A percentile compares a stretch with the other conserved stretches of the same genome.
Evolutionary conservation across 139 green algal genomes (phyloP).

Genomic region (Closterium sp.): DNA sequence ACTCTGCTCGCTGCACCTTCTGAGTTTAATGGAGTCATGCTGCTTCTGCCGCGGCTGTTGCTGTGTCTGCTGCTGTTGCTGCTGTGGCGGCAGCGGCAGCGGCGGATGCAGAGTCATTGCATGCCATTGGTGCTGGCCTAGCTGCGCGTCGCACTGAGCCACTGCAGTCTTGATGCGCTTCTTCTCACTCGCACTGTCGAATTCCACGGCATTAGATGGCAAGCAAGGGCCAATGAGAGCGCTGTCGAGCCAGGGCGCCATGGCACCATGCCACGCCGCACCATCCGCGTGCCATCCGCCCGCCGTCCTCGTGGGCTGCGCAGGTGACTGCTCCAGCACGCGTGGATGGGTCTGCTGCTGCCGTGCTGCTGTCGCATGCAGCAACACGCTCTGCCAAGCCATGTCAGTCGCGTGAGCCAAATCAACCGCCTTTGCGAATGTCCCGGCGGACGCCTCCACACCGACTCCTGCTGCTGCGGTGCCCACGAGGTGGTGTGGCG

Average conservation of each 20-base stretch:
- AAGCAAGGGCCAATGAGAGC: neutral
- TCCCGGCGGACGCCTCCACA: no score
- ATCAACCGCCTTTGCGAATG: no score
- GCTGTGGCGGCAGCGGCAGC: neutral
- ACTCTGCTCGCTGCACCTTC: neutral
- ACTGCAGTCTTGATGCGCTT: neutral
- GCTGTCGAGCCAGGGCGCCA: neutral
- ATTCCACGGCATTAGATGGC: neutral
- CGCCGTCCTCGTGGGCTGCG: no score
- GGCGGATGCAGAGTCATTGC: neutral
- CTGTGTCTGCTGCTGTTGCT: neutral
- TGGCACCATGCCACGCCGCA: neutral
- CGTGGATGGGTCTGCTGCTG: neutral
- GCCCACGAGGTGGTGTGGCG: no score
- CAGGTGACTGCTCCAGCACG: neutral
- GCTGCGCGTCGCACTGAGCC: neutral
- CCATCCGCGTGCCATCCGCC: neutral
- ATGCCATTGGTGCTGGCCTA: neutral
- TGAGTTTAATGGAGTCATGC: neutral
- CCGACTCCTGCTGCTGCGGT: no score
- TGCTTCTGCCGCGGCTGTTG: neutral
- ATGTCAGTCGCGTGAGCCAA: no score
- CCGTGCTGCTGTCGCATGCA: no score
- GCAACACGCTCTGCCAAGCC: no score
- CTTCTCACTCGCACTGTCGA: neutral